These are phyloP conservation scores for Starmerella apis DNA, from an alignment of 805 yeast species.

Conservation along the genomic window DNA sequence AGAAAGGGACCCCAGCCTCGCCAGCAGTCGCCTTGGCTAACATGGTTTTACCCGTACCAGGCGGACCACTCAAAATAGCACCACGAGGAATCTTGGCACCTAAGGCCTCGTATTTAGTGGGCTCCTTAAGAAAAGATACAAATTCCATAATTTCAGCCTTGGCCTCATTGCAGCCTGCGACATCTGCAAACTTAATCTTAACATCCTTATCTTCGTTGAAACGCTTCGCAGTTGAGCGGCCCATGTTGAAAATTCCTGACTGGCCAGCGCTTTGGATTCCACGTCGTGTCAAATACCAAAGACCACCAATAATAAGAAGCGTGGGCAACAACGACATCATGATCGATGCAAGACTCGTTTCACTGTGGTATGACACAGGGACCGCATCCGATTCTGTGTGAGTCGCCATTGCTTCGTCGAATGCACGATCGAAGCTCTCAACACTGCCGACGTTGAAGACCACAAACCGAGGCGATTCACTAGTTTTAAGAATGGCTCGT, in stretches of 20 bases:
- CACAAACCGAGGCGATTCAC: constrained; percentile 36
- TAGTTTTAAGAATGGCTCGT: constrained; percentile 46
- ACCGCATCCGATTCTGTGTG: constrained; percentile 43
- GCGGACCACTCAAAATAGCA: constrained; percentile 94
- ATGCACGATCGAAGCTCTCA: constrained; percentile 72
- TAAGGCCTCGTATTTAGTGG: constrained; percentile 75
- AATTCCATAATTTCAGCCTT: constrained; percentile 97
- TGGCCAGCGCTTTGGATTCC: constrained; percentile 55
- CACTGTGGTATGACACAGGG: constrained; percentile 71
- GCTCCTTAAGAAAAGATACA: constrained; percentile 84
- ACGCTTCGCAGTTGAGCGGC: constrained; percentile 80
- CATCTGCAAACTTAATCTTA: constrained; percentile 81
- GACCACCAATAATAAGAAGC: constrained; percentile 72
- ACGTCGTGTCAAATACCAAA: constrained; percentile 67
- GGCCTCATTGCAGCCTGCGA: constrained; percentile 96
- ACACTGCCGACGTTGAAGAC: constrained; percentile 79
- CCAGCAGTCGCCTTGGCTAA: constrained; percentile 98
- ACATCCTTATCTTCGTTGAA: constrained; percentile 89
- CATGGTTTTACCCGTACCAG: constrained; percentile 98
- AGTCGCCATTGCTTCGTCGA: constrained; percentile 66
- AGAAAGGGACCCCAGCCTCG: constrained; percentile 96
- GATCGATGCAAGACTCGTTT: constrained; percentile 54
- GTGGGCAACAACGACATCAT: constrained; percentile 80
- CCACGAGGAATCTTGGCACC: constrained; percentile 99
- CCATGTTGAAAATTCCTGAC: constrained; percentile 73